Base-by-base conservation (phyloP, 176 grass and related monocot genomes). In the Bolboschoenus planiculmis region DNA sequence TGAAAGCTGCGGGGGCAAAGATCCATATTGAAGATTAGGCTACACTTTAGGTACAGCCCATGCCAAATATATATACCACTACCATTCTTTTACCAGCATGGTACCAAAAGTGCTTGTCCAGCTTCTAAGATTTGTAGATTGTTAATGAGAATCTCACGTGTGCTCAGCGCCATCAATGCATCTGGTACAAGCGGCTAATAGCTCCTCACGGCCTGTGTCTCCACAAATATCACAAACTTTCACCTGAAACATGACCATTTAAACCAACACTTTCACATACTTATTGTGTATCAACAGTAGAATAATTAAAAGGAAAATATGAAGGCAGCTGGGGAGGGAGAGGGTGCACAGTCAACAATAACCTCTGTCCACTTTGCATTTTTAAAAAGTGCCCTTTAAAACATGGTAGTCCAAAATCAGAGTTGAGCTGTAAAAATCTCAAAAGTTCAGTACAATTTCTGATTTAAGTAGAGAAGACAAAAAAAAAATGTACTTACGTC, bases 201-300 rank as follows among this genome's bases (percentile, higher is more conserved):
- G 88, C 85, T 95, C 91, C 61, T 98, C 95, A 73, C 90, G 89
- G 50, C 95, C 95, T 67, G 91, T 82, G 90, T 98, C 95, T 87
- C 95, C 95, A 79, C 95, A 98, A 84, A 98, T 98, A 98, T 98
- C 95, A 85, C 95, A 98, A 84, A 98, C 92, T 1, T 93, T 95
- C 83, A 98, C 95, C 95, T 98, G 86, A 31, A 64, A 50, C 24
- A 58, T 60, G 23, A 80, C 21, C 35, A 81, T 26, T 81, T 26
- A 58, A 53, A 40, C 61, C 20, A 81, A 40, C 56, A 56, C 16
- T 40, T 60, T 44, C 37, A 61, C 48, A 21, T 18, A 47, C 27
- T 51, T 77, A 14, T 77, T 20, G 14, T 7, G 0, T 53, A 53
- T 77, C 46, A 53, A 77, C 72, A 77, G 7, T 33, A 53, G 3